Evolutionary conservation across 768 basidiomycete species (phyloP), one percentile per base, ranked within the genome.

Genomic region (Paxillus involutus): DNA sequence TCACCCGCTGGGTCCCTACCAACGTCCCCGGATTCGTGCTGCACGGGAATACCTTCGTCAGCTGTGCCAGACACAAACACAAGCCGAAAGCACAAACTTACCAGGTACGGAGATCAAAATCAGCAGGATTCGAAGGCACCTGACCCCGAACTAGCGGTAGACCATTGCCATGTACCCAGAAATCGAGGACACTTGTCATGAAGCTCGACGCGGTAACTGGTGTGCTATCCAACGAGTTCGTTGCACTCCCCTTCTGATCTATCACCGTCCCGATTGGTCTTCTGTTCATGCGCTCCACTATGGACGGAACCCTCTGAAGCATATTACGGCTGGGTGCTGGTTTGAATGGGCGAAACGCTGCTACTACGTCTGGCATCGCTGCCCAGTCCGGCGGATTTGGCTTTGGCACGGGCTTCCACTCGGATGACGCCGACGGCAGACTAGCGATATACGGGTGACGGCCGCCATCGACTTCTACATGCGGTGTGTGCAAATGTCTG

Each of bases 51-150:
- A 3, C 43, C 12, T 24, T 19, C 16, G 6, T 64, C 24, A 39
- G 10, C 14, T 11, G n/a, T 24, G 24, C 10, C 17, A 26, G 14
- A 42, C 11, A 7, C 32, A 32, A 32, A 32, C 10, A 39, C 19
- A 8, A 40, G 39, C 35, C 0, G n/a, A 24, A 21, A 12, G 11
- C 16, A 13, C 9, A 10, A 39, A 4, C 53, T 45, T 3, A 52
- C 62, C 62, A 61, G 29, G 41, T 32, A 21, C 59, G 62, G 9
- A 61, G 50, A 17, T 54, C 53, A 32, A 63, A 64, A 42, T 64
- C 56, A 6, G 52, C 45, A 14, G 56, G 61, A 47, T 58, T 53
- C 1, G 52, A 54, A n/a, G 58, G 4, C 11, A 63, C 45, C n/a
- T 58, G 19, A 32, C 58, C 55, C 36, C 62, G 55, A 40, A 64